Evolutionary conservation across 148 eudicot genomes (phyloP).

Genomic region (Nepenthes gracilis): DNA sequence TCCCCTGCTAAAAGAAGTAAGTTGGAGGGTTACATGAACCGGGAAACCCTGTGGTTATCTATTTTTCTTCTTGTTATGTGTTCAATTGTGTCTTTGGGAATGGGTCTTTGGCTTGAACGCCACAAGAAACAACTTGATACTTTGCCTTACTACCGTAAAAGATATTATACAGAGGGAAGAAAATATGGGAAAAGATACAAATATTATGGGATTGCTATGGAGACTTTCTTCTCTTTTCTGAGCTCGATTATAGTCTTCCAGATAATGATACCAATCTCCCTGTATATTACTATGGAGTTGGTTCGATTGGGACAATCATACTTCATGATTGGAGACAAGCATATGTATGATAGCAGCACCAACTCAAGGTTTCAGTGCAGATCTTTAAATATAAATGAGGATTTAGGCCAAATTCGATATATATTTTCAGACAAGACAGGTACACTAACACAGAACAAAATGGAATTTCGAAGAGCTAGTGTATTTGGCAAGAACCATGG

Average conservation of each 20-base stretch:
- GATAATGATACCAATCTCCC: conserved; percentile 95
- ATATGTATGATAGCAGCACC: conserved; percentile 58
- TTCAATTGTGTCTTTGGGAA: conserved; percentile 73
- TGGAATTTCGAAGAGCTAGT: conserved; percentile 86
- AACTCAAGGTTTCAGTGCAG: conserved; percentile 91
- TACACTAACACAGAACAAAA: conserved; percentile 89
- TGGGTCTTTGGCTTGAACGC: conserved; percentile 77
- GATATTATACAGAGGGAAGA: conserved; percentile 40
- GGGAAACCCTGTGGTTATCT: conserved; percentile 87
- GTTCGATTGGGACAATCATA: conserved; percentile 92
- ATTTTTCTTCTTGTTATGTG: conserved; percentile 83
- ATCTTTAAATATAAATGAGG: conserved; percentile 95
- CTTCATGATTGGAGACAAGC: conserved; percentile 88
- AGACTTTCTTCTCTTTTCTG: conserved; percentile 81
- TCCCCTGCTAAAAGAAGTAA: conserved; percentile 89
- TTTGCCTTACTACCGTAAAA: conserved; percentile 77
- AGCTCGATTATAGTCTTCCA: conserved; percentile 92
- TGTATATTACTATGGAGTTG: conserved; percentile 93
- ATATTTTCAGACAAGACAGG: conserved; percentile 94
- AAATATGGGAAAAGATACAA: conserved; percentile 40
- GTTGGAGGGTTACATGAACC: conserved; percentile 78
- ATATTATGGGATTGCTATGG: conserved; percentile 82
- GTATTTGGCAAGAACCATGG: conserved; percentile 65
- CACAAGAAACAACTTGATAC: conserved; percentile 63
- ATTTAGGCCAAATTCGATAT: conserved; percentile 90